Evolutionary conservation across 164 flowering plant species (phyloP).

Genomic region (Euptelea pleiosperma): DNA sequence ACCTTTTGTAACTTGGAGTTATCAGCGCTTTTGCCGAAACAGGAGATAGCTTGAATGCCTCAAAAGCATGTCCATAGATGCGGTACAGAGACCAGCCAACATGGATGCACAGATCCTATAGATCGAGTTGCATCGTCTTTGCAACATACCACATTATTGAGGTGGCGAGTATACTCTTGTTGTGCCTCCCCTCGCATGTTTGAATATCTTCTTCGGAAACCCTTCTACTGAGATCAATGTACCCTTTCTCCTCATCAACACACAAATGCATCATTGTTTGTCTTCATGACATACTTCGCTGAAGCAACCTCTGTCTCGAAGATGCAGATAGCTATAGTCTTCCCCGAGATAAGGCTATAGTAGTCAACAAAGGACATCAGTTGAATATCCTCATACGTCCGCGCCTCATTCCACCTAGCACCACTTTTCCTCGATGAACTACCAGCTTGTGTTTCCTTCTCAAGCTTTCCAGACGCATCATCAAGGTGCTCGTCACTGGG

Average conservation of each 20-base stretch:
- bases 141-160: slow-evolving; percentile 96
- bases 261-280: slow-evolving; percentile 99
- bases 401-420: slow-evolving; percentile 37
- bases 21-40: too few relatives aligned
- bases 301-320: slow-evolving; percentile 88
- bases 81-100: too few relatives aligned
- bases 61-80: too few relatives aligned
- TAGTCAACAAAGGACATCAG: slow-evolving; percentile 98
- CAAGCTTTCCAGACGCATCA: slow-evolving; percentile 30
- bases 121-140: slow-evolving; percentile 68
- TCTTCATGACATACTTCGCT: slow-evolving; percentile 92
- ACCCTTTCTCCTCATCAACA: slow-evolving; percentile 88
- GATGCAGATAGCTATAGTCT: slow-evolving; percentile 90
- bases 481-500: slow-evolving; percentile 25
- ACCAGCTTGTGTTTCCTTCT: slow-evolving; percentile 32
- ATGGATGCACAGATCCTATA: too few relatives aligned
- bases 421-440: slow-evolving; percentile 32
- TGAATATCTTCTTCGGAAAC: slow-evolving; percentile 86
- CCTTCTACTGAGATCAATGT: slow-evolving; percentile 81
- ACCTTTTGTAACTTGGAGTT: too few relatives aligned
- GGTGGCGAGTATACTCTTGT: slow-evolving; percentile 94
- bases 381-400: slow-evolving; percentile 82
- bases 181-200: slow-evolving; percentile 84
- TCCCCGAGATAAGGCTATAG: slow-evolving; percentile 90
- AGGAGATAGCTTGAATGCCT: too few relatives aligned